phyloP scores from a whole-genome alignment of 352 stramenopile species.

The Thalassiosira hispida region DNA sequence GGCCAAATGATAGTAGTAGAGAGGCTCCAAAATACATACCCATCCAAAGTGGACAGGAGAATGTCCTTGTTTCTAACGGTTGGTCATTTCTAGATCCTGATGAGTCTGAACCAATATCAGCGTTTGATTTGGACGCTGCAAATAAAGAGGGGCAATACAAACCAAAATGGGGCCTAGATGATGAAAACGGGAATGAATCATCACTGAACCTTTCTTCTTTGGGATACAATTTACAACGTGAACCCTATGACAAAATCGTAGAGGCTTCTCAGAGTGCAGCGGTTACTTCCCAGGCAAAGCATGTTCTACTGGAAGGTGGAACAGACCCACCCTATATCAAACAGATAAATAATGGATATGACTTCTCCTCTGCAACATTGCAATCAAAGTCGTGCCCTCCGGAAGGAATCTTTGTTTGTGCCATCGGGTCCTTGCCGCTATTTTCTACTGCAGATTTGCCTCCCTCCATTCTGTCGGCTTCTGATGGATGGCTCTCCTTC shows the following conservation, averaged over 20 bases:
- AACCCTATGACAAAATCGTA: conserved; percentile 3
- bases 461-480: conserved; percentile 24
- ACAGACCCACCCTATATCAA: conserved; percentile 38
- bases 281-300: background rate
- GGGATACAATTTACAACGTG: conserved; percentile 18
- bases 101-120: conserved; percentile 42
- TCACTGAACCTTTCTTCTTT: conserved; percentile 15
- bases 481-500: conserved; percentile 53
- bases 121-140: conserved; percentile 42
- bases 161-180: conserved; percentile 45
- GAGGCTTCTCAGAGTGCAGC: background rate
- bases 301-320: conserved; percentile 32
- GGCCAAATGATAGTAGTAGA: background rate
- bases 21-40: conserved; percentile 36
- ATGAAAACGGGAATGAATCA: background rate
- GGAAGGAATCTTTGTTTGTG: conserved; percentile 40
- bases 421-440: conserved; percentile 32
- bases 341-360: conserved; percentile 38
- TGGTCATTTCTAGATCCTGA: conserved; percentile 60
- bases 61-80: conserved; percentile 49
- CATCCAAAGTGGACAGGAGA: conserved; percentile 36
- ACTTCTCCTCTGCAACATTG: conserved; percentile 22
- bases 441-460: conserved; percentile 41
- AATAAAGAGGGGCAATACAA: conserved; percentile 44
- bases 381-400: background rate